Evolutionary conservation across 345 rosid species (phyloP).

Genomic region (Melastoma malabathricum): DNA sequence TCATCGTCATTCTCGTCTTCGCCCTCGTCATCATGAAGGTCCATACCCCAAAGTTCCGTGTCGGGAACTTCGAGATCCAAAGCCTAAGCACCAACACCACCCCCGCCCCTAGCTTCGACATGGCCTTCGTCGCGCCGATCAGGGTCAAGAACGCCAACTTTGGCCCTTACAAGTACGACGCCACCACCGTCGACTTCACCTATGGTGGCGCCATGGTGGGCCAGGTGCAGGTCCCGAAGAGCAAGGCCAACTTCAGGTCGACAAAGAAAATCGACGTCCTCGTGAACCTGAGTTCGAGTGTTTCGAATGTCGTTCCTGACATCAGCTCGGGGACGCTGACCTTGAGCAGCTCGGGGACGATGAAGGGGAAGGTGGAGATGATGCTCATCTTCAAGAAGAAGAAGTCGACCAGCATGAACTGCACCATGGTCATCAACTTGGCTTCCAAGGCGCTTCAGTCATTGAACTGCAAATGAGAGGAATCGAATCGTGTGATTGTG

Average conservation of each 20-base stretch:
- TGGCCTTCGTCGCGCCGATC: constrained; percentile 3
- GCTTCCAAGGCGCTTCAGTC: background rate
- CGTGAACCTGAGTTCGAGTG: constrained; percentile 1
- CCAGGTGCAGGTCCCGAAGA: background rate
- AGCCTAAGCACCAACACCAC: background rate
- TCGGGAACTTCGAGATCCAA: constrained; percentile 1
- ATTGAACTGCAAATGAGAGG: no score
- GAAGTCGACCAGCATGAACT: constrained; percentile 13
- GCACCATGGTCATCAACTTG: constrained; percentile 5
- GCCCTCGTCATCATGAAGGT: constrained; percentile 10
- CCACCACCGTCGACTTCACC: constrained; percentile 5
- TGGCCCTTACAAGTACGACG: constrained; percentile 14
- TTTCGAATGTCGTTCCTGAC: background rate
- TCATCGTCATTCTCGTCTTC: constrained; percentile 11
- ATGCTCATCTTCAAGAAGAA: constrained; percentile 16
- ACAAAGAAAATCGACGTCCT: constrained; percentile 7
- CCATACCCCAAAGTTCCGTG: constrained; percentile 2
- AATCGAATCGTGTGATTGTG: no score
- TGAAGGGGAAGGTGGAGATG: constrained; percentile 10
- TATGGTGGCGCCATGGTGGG: constrained; percentile 5
- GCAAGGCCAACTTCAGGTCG: constrained; percentile 15
- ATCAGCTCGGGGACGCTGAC: constrained; percentile 5
- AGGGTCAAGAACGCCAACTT: constrained; percentile 13
- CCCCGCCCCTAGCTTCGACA: background rate
- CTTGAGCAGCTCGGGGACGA: constrained; percentile 6